A percentile compares a stretch with the other conserved stretches of the same genome.
Conservation (phyloP, 176 grass and related monocot species). For the Avena insularis region DNA sequence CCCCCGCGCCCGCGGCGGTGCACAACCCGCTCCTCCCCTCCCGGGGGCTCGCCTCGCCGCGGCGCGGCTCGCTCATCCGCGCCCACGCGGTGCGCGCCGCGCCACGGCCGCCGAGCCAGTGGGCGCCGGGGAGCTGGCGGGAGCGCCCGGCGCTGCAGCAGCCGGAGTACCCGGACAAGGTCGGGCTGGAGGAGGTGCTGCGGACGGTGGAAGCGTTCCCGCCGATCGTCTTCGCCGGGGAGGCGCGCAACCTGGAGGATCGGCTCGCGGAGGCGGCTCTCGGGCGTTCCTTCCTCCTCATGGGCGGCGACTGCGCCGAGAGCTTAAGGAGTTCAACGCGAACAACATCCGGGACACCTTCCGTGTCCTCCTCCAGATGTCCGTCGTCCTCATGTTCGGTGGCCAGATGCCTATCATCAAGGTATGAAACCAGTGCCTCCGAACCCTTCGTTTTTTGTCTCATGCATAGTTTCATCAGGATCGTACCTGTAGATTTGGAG, state of each 20-base stretch:
- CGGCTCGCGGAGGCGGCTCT: slow-evolving; percentile 77
- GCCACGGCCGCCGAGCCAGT: slow-evolving; percentile 55
- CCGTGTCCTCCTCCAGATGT: slow-evolving; percentile 95
- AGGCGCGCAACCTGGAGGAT: slow-evolving; percentile 84
- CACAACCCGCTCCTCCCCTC: slow-evolving; percentile 32
- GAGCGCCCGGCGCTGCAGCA: slow-evolving; percentile 65
- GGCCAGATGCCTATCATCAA: slow-evolving; percentile 17
- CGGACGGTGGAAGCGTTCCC: slow-evolving; percentile 81
- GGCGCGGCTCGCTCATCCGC: slow-evolving; percentile 31
- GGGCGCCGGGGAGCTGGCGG: slow-evolving; percentile 79
- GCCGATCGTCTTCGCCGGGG: slow-evolving; percentile 89
- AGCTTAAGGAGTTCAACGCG: slow-evolving; percentile 99
- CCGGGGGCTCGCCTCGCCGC: neutral
- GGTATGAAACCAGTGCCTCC: neutral
- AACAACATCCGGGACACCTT: slow-evolving; percentile 99
- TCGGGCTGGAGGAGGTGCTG: slow-evolving; percentile 64
- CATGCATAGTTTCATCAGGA: neutral
- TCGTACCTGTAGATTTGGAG: neutral
- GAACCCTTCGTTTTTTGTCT: neutral
- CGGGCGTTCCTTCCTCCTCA: slow-evolving; percentile 76
- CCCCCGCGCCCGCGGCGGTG: slow-evolving; percentile 9
- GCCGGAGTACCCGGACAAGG: slow-evolving; percentile 74
- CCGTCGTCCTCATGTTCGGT: slow-evolving; percentile 1
- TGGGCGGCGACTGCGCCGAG: slow-evolving; percentile 93
- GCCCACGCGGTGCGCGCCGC: slow-evolving; percentile 63